These are phyloP conservation scores for Crinitomyces ghanaensis DNA, from an alignment of 805 yeast species.

Conservation along the genomic window DNA sequence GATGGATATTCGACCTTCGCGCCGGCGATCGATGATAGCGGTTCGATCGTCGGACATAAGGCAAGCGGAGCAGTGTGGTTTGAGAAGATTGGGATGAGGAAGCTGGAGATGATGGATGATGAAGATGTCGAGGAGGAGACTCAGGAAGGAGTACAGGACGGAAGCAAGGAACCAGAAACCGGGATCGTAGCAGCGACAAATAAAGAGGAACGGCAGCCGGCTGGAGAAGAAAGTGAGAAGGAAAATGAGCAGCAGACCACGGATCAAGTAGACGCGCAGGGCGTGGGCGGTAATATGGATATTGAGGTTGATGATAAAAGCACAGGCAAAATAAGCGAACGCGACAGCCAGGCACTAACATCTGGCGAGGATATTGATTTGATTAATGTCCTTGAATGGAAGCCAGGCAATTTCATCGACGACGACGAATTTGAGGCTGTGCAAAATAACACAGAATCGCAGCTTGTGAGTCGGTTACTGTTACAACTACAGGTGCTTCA, in stretches of 20 bases:
- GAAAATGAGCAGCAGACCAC: neutral
- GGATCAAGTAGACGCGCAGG: slow-evolving; percentile 2
- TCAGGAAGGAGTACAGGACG: slow-evolving; percentile 16
- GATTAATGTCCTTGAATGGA: slow-evolving; percentile 37
- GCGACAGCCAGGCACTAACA: slow-evolving; percentile 1
- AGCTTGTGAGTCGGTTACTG: slow-evolving; percentile 35
- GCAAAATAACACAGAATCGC: slow-evolving; percentile 30
- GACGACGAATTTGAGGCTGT: slow-evolving; percentile 43
- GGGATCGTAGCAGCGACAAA: slow-evolving; percentile 2
- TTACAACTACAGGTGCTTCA: slow-evolving; percentile 41
- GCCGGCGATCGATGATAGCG: slow-evolving; percentile 51
- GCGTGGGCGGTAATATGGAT: slow-evolving; percentile 1
- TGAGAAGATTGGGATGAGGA: slow-evolving; percentile 17
- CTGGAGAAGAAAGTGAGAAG: slow-evolving; percentile 4
- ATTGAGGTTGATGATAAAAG: slow-evolving; percentile 2
- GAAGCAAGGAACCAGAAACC: slow-evolving; percentile 6
- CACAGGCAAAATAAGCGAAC: neutral
- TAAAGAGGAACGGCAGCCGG: neutral
- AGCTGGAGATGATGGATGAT: slow-evolving; percentile 10
- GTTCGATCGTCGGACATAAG: slow-evolving; percentile 38
- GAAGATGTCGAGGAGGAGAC: slow-evolving; percentile 13
- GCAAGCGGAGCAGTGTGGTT: slow-evolving; percentile 24
- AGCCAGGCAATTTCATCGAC: slow-evolving; percentile 36
- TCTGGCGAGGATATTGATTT: slow-evolving; percentile 14
- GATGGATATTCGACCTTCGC: slow-evolving; percentile 47